phyloP scores from a whole-genome alignment of 805 yeast genomes.

The Zygosaccharomyces pseudorouxii region DNA sequence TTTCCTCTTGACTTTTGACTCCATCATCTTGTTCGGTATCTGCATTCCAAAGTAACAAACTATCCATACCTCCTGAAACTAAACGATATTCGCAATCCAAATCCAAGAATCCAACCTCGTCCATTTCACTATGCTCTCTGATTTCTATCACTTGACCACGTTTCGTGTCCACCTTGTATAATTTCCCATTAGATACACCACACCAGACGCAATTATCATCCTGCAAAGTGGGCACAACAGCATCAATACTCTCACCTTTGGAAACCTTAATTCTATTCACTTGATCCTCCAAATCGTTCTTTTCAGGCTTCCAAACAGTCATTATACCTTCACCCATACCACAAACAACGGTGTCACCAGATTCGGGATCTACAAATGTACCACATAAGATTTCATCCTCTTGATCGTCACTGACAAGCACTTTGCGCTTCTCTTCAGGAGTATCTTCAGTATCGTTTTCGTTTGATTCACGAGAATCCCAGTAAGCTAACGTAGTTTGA shows the following conservation, averaged over 20 bases:
- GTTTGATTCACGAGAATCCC: conserved; percentile 62
- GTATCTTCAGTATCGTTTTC: conserved; percentile 23
- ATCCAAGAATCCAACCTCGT: conserved; percentile 74
- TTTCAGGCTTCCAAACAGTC: conserved; percentile 76
- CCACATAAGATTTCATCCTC: conserved; percentile 87
- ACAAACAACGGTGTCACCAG: conserved; percentile 62
- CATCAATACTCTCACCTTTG: conserved; percentile 69
- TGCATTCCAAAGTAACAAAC: conserved; percentile 67
- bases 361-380: conserved; percentile 58
- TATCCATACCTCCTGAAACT: conserved; percentile 79
- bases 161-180: conserved; percentile 62
- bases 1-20: conserved; percentile 10
- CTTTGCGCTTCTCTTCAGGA: conserved; percentile 40
- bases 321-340: conserved; percentile 90
- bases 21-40: conserved; percentile 34
- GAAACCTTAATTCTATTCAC: conserved; percentile 66
- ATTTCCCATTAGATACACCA: conserved; percentile 72
- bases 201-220: conserved; percentile 60
- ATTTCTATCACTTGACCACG: conserved; percentile 60
- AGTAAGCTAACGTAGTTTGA: conserved; percentile 70
- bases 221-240: conserved; percentile 48
- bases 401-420: conserved; percentile 76
- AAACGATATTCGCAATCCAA: conserved; percentile 76
- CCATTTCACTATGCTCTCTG: conserved; percentile 60
- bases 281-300: conserved; percentile 71